Base-by-base conservation (phyloP, 2,329 filamentous ascomycete species). In the Monilinia aucupariae region DNA sequence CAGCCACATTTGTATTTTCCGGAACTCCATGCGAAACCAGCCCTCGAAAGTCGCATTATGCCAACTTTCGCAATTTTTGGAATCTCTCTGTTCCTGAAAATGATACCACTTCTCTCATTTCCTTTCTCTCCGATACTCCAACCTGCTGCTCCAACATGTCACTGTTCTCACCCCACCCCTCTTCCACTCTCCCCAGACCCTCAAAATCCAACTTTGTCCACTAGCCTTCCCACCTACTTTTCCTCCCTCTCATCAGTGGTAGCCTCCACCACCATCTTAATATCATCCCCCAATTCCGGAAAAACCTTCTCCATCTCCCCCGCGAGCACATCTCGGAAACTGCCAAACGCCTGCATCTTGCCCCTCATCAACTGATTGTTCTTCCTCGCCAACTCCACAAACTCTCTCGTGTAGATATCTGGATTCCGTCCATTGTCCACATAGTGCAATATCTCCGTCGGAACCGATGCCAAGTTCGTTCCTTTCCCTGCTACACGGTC, bases 341-440 rank as follows among this genome's bases (percentile, higher is more conserved):
- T 69, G 13, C 73, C 78, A 71, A 88, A 89, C 43, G 85, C 86
- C 69, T 76, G 74, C 74, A 81, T 78, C 78, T 88, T 89, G 62
- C 86, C 86, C 69, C 82, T 80, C 77, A 87, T 81, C 65, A 86
- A 77, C 79, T 89, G 86, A 76, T 89, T 89, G 48, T 82, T 79
- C 53, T 85, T 79, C 61, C 85, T 78, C 30, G 86, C 85, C 59
- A 86, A 79, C 81, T 89, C 86, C 71, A 89, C 85, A 70, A 89
- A 89, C 77, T 89, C 86, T 71, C 86, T 80, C 61, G 86, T 89
- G 78, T 89, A 89, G 69, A 89, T 89, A 75, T 89, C 86, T 2
- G 86, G 86, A 77, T 89, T 89, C 58, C 86, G 85, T 51, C 86
- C 86, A 72, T 85, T 83, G 74, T 89, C 86, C 70, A 89, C 86